A percentile compares a stretch with the other conserved stretches of the same genome.
Conservation (phyloP, 1,284 basidiomycete genomes). For the Ustilago hordei region DNA sequence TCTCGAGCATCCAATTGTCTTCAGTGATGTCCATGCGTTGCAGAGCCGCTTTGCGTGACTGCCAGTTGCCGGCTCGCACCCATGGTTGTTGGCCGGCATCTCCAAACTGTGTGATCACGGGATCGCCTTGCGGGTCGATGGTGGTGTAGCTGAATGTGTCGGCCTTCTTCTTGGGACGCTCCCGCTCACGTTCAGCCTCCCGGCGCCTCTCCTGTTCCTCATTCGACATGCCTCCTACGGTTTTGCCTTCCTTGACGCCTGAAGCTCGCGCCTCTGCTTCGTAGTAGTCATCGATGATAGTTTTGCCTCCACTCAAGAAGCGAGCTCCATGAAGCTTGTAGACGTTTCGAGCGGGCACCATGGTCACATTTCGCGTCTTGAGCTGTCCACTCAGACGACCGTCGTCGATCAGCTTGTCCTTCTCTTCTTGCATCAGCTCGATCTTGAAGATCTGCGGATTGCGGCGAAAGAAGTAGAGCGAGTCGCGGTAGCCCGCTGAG, state of each 20-base stretch:
- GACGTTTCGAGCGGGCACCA: slow-evolving; percentile 90
- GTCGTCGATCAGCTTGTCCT: slow-evolving; percentile 87
- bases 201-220: slow-evolving; percentile 56
- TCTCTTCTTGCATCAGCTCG: slow-evolving; percentile 75
- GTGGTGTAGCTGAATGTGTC: slow-evolving; percentile 60
- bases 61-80: slow-evolving; percentile 59
- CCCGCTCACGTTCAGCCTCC: slow-evolving; percentile 58
- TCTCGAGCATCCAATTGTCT: slow-evolving; percentile 68
- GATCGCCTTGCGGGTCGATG: slow-evolving; percentile 62
- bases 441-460: slow-evolving; percentile 91
- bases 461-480: slow-evolving; percentile 93
- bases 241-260: slow-evolving; percentile 65
- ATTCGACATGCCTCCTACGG: slow-evolving; percentile 56
- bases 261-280: slow-evolving; percentile 80
- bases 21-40: slow-evolving; percentile 62
- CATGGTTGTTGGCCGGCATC: slow-evolving; percentile 65
- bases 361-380: slow-evolving; percentile 89
- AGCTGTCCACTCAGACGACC: slow-evolving; percentile 89
- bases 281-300: slow-evolving; percentile 95
- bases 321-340: slow-evolving; percentile 94
- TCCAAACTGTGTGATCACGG: slow-evolving; percentile 63
- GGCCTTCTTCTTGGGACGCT: slow-evolving; percentile 51
- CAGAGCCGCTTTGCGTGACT: slow-evolving; percentile 49
- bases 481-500: slow-evolving; percentile 94
- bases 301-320: slow-evolving; percentile 85